Percentiles rank a stretch among this genome's conserved stretches.
phyloP scores from a whole-genome alignment of 495 filamentous ascomycete genomes.

The Neurospora sp. region DNA sequence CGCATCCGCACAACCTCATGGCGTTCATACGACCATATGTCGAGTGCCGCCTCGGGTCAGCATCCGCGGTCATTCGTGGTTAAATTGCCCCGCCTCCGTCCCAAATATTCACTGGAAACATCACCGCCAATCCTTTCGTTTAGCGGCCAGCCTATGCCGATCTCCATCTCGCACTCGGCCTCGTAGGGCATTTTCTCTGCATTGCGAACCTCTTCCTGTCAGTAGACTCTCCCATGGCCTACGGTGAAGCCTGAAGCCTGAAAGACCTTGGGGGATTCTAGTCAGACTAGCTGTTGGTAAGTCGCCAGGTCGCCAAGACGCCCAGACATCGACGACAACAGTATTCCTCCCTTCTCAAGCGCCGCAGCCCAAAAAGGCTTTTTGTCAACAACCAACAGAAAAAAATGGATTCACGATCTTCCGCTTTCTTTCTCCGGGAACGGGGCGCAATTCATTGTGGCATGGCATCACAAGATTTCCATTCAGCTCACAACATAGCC shows the following conservation, averaged over 20 bases:
- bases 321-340: neutral
- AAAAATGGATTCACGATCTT: neutral
- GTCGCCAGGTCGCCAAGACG: neutral
- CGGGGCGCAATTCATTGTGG: neutral
- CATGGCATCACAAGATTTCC: neutral
- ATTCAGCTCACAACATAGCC: neutral
- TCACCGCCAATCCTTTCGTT: neutral
- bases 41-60: neutral
- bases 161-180: neutral
- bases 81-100: neutral
- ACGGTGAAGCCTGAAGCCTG: neutral
- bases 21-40: neutral
- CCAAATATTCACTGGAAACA: neutral
- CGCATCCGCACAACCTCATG: neutral
- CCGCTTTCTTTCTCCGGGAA: neutral
- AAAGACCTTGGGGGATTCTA: neutral
- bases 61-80: neutral
- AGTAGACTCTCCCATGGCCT: neutral
- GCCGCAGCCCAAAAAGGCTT: neutral
- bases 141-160: neutral
- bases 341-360: neutral
- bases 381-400: neutral
- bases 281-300: neutral
- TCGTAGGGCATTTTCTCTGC: neutral
- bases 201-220: neutral